Base-by-base conservation (phyloP, 2,329 filamentous ascomycete species). In the Mycogone perniciosa region DNA sequence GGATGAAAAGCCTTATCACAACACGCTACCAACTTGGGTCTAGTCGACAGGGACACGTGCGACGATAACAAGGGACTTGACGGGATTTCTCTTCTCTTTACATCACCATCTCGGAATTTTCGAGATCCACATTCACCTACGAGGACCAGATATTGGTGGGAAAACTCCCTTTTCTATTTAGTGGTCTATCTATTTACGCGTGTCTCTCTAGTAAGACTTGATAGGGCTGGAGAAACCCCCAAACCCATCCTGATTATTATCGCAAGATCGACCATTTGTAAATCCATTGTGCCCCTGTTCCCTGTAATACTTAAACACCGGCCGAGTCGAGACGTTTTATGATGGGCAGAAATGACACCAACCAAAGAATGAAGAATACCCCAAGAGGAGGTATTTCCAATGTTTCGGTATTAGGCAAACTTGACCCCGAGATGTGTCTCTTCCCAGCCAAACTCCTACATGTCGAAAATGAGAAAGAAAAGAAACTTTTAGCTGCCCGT, bases 381-480 rank as follows among this genome's bases (percentile, higher is more conserved):
- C 34, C 7, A 35, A 46, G 31, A 45, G 20, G 35, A 38, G 44
- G 44, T 11, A 38, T 39, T 46, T 46, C 44, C 44, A 46, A 46
- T 13, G 13, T 26, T 34, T 39, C 20, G 26, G 10, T 13, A 30
- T n/a, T 29, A 31, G 34, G 44, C 27, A 31, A 46, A 39, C 31
- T 39, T 30, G 26, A 46, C 13, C n/a, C 11, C 34, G 20, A 46
- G 39, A 35, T 47, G 26, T 13, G 7, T 11, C 9, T 13, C 30
- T 34, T 41, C 46, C 38, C 38, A 42, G 26, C 9, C 5, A n/a
- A 13, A 41, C 37, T 44, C 30, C 42, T 13, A 31, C 29, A 31
- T 33, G 27, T 13, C 20, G 38, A n/a, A 26, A 11, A 26, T 26
- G 11, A 33, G 31, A 4, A 34, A 44, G 31, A 44, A 30, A 44